A percentile compares a stretch with the other conserved stretches of the same genome.
Evolutionary conservation across 2,329 filamentous ascomycete genomes (phyloP).

Genomic region (Alternaria postmessia): DNA sequence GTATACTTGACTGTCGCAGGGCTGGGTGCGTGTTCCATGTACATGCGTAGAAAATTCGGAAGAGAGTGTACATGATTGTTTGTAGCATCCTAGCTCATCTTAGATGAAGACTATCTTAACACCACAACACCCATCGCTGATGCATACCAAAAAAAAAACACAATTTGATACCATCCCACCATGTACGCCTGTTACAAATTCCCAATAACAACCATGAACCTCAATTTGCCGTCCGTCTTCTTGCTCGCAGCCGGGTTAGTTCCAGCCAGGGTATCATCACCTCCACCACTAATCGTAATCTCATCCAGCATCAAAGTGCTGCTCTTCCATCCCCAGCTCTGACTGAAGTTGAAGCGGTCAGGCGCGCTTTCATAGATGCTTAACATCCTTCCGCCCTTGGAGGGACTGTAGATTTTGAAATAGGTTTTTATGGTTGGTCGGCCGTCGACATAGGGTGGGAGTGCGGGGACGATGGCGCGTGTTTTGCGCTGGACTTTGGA

Average conservation of each 20-base stretch:
- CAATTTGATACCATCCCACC: not conserved
- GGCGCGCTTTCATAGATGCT: constrained; percentile 67
- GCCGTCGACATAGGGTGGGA: constrained; percentile 64
- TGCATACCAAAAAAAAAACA: not conserved
- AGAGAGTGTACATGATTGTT: too few relatives aligned
- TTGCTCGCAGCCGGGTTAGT: constrained; percentile 29
- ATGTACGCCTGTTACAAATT: constrained; percentile 45
- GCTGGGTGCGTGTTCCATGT: too few relatives aligned
- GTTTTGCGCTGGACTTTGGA: constrained; percentile 28
- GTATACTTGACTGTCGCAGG: too few relatives aligned
- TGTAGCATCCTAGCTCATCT: too few relatives aligned
- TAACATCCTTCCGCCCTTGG: constrained; percentile 65
- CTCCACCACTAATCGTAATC: constrained; percentile 31
- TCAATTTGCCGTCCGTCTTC: constrained; percentile 60
- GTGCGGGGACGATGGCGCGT: constrained; percentile 46
- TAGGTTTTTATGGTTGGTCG: constrained; percentile 67
- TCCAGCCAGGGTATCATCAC: constrained; percentile 23
- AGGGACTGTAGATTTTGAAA: constrained; percentile 69
- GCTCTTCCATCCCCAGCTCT: constrained; percentile 70
- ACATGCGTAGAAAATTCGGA: too few relatives aligned
- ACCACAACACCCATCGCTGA: not conserved
- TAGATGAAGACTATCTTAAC: too few relatives aligned
- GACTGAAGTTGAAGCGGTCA: constrained; percentile 67
- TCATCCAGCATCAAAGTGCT: constrained; percentile 66
- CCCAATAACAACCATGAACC: constrained; percentile 69